Percentiles rank a stretch among this genome's conserved stretches.
phyloP scores from a whole-genome alignment of 495 filamentous ascomycete genomes.

The Penicillium egyptiacum region DNA sequence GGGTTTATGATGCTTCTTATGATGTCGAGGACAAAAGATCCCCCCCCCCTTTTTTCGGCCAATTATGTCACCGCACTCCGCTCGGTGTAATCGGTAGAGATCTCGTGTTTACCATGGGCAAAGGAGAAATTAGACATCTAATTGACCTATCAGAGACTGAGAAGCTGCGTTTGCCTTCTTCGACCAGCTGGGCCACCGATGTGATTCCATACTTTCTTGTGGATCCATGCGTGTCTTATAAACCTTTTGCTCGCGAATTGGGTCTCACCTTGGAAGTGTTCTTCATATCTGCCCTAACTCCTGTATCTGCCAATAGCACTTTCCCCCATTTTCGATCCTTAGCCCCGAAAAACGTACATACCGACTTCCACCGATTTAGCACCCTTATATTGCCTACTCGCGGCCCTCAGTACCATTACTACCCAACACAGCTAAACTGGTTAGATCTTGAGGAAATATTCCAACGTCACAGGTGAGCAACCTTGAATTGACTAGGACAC shows the following conservation, averaged over 20 bases:
- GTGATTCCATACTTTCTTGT: slow-evolving; percentile 22
- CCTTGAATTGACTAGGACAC: background rate
- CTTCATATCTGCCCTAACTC: slow-evolving; percentile 20
- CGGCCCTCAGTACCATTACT: background rate
- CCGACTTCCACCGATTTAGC: background rate
- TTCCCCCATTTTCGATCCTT: background rate
- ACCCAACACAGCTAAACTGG: background rate
- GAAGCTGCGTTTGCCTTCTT: slow-evolving; percentile 17
- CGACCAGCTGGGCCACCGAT: slow-evolving; percentile 10
- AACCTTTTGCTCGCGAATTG: slow-evolving; percentile 10
- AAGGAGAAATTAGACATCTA: slow-evolving; percentile 10
- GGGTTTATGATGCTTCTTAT: slow-evolving; percentile 17
- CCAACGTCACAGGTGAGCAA: slow-evolving; percentile 4
- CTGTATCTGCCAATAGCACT: slow-evolving; percentile 15
- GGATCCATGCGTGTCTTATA: slow-evolving; percentile 14
- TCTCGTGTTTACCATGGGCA: slow-evolving; percentile 6
- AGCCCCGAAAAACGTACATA: background rate
- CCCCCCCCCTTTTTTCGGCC: slow-evolving; percentile 14
- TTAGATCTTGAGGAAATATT: background rate
- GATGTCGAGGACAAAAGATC: slow-evolving; percentile 19
- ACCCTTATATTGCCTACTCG: background rate
- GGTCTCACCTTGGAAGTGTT: background rate
- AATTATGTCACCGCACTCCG: slow-evolving; percentile 31
- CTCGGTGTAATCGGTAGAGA: slow-evolving; percentile 14
- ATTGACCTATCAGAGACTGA: slow-evolving; percentile 19